Conservation (phyloP, 75 land plant genomes). For the Isoetes taiwanensis region DNA sequence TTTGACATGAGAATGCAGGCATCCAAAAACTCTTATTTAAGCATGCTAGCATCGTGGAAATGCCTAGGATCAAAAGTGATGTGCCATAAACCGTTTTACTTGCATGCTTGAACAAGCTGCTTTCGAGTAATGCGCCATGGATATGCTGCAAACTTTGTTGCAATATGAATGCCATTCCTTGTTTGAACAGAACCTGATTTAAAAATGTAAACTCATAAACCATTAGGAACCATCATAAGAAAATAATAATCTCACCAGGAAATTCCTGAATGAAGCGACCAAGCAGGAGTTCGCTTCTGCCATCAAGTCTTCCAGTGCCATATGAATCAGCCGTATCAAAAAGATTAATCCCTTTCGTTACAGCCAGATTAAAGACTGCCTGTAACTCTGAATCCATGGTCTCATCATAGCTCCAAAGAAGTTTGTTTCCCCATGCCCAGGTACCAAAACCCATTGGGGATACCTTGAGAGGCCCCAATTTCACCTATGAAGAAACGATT, state of each 20-base stretch:
- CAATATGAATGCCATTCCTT: slow-evolving; percentile 51
- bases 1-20: neutral
- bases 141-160: slow-evolving; percentile 97
- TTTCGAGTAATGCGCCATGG: slow-evolving; percentile 85
- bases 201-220: slow-evolving; percentile 1
- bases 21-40: too few relatives aligned
- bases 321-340: slow-evolving; percentile 98
- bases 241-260: slow-evolving; percentile 28
- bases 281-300: slow-evolving; percentile 81
- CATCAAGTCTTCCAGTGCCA: slow-evolving; percentile 86
- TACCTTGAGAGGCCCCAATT: slow-evolving; percentile 71
- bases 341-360: slow-evolving; percentile 73
- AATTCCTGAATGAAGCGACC: slow-evolving; percentile 76
- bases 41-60: too few relatives aligned
- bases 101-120: slow-evolving; percentile 89
- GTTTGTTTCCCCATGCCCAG: slow-evolving; percentile 98
- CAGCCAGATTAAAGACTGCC: slow-evolving; percentile 58
- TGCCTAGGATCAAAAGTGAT: neutral
- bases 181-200: slow-evolving; percentile 32
- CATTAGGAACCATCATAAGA: neutral
- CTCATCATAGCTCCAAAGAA: slow-evolving; percentile 79
- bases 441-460: slow-evolving; percentile 99
- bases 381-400: slow-evolving; percentile 75
- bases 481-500: slow-evolving; percentile 35
- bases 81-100: slow-evolving; percentile 28